A percentile compares a stretch with the other conserved stretches of the same genome.
phyloP scores from a whole-genome alignment of 1,284 basidiomycete genomes.

The Ustilago sp. region DNA sequence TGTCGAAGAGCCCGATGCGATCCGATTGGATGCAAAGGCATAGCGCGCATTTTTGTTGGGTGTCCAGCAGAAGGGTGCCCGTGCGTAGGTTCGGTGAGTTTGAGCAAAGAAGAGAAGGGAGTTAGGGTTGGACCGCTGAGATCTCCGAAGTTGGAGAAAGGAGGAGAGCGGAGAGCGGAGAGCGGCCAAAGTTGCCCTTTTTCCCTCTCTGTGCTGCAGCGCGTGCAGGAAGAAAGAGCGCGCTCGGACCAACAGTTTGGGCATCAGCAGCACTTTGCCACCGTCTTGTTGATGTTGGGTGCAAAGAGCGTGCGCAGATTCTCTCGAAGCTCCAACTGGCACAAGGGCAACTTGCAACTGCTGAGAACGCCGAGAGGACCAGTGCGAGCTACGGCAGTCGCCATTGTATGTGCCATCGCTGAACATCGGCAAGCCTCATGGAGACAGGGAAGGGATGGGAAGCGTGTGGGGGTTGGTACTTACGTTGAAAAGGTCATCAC shows the following conservation, averaged over 20 bases:
- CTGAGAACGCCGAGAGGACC: neutral
- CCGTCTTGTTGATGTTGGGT: conserved; percentile 12
- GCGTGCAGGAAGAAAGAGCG: conserved; percentile 1
- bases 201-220: neutral
- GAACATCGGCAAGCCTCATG: too few species aligned
- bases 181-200: neutral
- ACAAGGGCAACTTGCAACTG: neutral
- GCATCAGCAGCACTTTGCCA: conserved; percentile 13
- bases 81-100: conserved; percentile 64
- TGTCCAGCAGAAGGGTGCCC: conserved; percentile 51
- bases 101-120: neutral
- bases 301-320: conserved; percentile 1
- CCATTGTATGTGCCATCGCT: neutral
- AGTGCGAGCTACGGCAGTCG: neutral
- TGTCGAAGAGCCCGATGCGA: neutral
- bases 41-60: conserved; percentile 15
- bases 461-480: conserved; percentile 29
- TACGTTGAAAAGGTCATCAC: conserved; percentile 94
- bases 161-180: neutral
- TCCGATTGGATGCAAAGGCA: neutral
- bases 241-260: conserved; percentile 41
- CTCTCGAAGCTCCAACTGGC: neutral
- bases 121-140: neutral
- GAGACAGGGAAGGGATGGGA: neutral
- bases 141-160: conserved; percentile 12